phyloP scores from a whole-genome alignment of 2,329 filamentous ascomycete species.

The Aspergillus versicolor region DNA sequence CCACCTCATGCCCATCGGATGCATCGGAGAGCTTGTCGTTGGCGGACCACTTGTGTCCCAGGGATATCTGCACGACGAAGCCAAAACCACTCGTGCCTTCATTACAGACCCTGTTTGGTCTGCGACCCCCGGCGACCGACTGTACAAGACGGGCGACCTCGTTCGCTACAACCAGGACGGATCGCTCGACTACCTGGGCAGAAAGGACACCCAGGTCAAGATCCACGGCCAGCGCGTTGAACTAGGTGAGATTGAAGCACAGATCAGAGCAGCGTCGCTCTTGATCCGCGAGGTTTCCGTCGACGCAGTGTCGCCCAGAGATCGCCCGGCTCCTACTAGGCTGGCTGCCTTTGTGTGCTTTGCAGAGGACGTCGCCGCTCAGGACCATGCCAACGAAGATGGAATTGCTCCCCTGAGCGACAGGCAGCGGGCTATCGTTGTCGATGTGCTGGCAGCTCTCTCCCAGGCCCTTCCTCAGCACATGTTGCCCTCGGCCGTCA shows the following conservation, averaged over 20 bases:
- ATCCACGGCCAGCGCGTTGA: neutral
- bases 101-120: neutral
- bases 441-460: neutral
- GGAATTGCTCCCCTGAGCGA: neutral
- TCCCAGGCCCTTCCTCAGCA: neutral
- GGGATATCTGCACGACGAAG: neutral
- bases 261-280: neutral
- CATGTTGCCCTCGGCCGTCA: neutral
- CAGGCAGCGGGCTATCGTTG: neutral
- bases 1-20: neutral
- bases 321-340: neutral
- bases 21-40: neutral
- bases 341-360: neutral
- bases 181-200: neutral
- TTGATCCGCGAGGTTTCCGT: neutral
- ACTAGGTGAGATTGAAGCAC: neutral
- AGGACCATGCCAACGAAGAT: neutral
- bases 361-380: neutral
- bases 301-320: neutral
- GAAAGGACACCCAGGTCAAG: neutral
- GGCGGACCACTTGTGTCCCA: neutral
- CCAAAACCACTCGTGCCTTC: neutral
- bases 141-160: neutral
- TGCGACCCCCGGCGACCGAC: neutral
- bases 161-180: neutral